phyloP scores from a whole-genome alignment of 148 eudicot species.

The Rhododendron molle region DNA sequence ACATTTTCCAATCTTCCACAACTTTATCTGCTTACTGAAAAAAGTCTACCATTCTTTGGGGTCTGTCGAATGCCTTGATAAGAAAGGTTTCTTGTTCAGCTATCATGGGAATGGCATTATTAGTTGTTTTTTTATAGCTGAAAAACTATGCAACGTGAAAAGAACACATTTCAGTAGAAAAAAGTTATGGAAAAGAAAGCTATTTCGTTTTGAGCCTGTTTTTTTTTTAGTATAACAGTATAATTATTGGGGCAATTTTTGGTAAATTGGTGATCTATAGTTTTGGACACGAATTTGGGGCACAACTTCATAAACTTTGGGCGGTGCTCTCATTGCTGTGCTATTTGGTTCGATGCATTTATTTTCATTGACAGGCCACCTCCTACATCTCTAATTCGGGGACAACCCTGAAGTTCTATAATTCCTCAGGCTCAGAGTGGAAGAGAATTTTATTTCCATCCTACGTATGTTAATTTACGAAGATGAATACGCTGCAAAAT shows the following conservation, averaged over 20 bases:
- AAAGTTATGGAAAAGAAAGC: background rate
- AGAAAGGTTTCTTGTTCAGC: background rate
- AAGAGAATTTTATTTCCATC: background rate
- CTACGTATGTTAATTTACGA: too few species aligned
- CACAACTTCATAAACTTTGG: background rate
- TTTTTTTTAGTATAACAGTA: background rate
- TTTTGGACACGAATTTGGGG: background rate
- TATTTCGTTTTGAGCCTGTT: background rate
- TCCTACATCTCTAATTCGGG: background rate
- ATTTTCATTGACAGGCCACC: background rate
- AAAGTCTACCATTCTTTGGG: background rate
- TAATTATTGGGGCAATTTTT: background rate
- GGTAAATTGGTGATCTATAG: background rate
- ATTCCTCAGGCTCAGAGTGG: background rate
- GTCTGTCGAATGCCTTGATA: background rate
- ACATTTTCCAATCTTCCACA: background rate
- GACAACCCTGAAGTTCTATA: background rate
- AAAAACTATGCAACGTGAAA: background rate
- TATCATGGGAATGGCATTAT: background rate
- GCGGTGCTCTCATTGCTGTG: background rate
- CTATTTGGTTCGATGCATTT: background rate
- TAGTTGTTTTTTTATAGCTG: background rate
- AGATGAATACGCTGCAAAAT: background rate
- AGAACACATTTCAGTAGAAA: background rate
- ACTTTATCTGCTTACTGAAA: background rate